Percentiles rank a stretch among this genome's conserved stretches.
Conservation (phyloP, 805 yeast genomes). For the Candida dendrica region DNA sequence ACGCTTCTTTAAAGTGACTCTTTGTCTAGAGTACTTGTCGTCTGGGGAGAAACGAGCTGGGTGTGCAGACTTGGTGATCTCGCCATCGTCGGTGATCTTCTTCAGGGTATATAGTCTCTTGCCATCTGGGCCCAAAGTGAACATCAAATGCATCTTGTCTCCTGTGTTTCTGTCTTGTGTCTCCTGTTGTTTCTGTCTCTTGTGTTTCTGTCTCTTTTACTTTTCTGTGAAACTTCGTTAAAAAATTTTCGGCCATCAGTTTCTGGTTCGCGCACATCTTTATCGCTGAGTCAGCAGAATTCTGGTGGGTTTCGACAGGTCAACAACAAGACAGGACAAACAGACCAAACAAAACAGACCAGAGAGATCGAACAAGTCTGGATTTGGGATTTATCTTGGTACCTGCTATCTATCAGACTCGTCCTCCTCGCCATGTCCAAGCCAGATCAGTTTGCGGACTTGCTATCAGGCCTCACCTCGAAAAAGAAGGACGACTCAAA, state of each 20-base stretch:
- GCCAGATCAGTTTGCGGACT: conserved; percentile 21
- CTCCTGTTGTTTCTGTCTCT: too few species aligned
- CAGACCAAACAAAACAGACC: too few species aligned
- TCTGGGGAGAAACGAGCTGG: conserved; percentile 99
- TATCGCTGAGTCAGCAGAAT: too few species aligned
- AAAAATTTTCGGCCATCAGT: too few species aligned
- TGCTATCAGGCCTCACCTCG: conserved; percentile 12
- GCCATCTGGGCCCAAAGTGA: conserved; percentile 90
- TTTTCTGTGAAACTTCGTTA: too few species aligned
- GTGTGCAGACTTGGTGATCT: conserved; percentile 97
- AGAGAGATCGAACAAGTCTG: too few species aligned
- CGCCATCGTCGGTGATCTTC: conserved; percentile 77
- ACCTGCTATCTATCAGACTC: too few species aligned
- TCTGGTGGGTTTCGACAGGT: too few species aligned
- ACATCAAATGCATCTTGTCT: conserved; percentile 91
- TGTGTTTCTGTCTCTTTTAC: too few species aligned
- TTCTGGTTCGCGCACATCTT: too few species aligned
- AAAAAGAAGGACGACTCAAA: conserved; percentile 20
- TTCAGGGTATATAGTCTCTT: conserved; percentile 91
- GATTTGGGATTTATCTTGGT: too few species aligned
- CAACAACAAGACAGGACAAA: too few species aligned
- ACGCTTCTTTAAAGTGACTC: conserved; percentile 97
- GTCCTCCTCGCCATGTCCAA: conserved; percentile 7
- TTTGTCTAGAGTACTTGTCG: conserved; percentile 97
- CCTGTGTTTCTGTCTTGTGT: neutral